Evolutionary conservation across 495 filamentous ascomycete species (phyloP).

Genomic region (Neurospora terricola): DNA sequence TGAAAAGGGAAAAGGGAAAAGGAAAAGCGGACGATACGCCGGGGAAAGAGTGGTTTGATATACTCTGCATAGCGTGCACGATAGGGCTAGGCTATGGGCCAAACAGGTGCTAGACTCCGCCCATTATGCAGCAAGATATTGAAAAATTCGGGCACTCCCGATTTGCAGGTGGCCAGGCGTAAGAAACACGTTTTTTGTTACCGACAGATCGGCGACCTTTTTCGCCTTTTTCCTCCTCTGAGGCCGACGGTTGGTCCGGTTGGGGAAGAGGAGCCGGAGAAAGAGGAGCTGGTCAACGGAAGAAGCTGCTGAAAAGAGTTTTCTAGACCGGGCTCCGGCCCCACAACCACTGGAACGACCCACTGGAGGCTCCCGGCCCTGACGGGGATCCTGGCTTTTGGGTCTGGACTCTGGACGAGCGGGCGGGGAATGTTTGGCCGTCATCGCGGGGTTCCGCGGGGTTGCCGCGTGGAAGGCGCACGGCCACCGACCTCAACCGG

Average conservation of each 20-base stretch:
- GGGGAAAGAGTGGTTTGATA: neutral
- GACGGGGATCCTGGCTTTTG: neutral
- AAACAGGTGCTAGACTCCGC: neutral
- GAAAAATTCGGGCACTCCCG: neutral
- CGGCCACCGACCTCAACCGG: neutral
- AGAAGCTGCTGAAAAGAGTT: neutral
- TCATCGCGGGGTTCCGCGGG: neutral
- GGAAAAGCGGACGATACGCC: neutral
- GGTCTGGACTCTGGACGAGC: neutral
- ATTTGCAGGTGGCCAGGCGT: neutral
- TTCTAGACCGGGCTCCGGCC: neutral
- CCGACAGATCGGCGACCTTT: neutral
- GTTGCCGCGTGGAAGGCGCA: neutral
- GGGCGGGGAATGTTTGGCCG: neutral
- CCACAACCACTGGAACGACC: neutral
- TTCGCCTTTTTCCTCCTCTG: neutral
- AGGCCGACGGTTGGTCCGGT: neutral
- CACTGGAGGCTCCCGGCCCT: neutral
- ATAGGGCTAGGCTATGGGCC: neutral
- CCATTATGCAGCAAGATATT: neutral
- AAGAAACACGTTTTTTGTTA: neutral
- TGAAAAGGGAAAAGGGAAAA: neutral
- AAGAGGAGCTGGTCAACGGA: neutral
- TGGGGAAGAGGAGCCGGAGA: neutral
- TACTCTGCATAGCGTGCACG: neutral